Evolutionary conservation across 78 protist genomes (phyloP), one percentile per base, ranked within the genome.

Genomic region (Mantamonas sphyraenae): DNA sequence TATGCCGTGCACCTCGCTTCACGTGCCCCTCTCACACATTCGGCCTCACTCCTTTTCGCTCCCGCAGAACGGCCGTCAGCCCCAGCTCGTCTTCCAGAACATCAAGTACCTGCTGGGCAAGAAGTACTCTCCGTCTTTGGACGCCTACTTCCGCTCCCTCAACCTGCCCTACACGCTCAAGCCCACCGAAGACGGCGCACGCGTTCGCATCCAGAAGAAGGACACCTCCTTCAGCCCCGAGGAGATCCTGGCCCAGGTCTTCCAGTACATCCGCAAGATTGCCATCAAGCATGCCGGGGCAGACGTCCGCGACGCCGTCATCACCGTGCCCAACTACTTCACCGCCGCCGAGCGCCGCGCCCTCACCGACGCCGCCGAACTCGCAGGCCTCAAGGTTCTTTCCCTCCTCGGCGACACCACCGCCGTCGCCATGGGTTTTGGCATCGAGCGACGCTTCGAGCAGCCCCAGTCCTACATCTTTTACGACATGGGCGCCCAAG

Each of bases 401-500:
- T 70, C 74, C 30, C 73, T 80, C 28, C 37, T 79, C 62, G 35
- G 55, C 9, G 65, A 47, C 28, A 62, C 43, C 68, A 67, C 73
- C 14, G 63, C 73, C 22, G 61, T 38, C 38, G 73, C 64, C 5
- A 47, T 67, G 30, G 17, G 55, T 20, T 67, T 28, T 12, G 73
- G 55, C 22, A n/a, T 55, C 22, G 58, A 37, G 43, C 71, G 59
- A 4, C 56, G 37, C 43, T n/a, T 33, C 19, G 82, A 80, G 3
- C 62, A 40, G 37, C 75, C 76, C 22, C 55, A 71, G 56, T 40
- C 65, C 4, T 64, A 68, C 1, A 37, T 80, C 72, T 80, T 85
- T 40, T 85, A 73, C 34, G 85, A 85, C 65, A 80, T 85, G 83
- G 90, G 90, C 65, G 73, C 82, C 19, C 51, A 60, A 39, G 56